Percentiles rank a stretch among this genome's conserved stretches.
Evolutionary conservation across 441 rosid genomes (phyloP).

Genomic region (Pelargonium fulgidum): DNA sequence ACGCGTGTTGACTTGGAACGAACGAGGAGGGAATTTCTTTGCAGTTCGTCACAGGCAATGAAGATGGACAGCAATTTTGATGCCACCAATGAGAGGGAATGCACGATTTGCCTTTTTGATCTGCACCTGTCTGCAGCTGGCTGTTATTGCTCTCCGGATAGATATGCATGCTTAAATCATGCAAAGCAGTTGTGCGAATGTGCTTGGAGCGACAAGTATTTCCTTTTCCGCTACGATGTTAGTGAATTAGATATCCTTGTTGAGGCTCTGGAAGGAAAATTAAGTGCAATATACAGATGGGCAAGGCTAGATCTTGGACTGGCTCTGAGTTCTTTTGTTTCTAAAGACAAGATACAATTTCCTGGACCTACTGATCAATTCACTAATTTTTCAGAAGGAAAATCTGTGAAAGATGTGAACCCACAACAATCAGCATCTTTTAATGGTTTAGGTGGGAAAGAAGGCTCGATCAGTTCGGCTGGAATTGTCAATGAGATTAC

Average conservation of each 20-base stretch:
- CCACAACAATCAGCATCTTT: slow-evolving; percentile 30
- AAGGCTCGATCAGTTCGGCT: slow-evolving; percentile 27
- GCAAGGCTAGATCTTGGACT: slow-evolving; percentile 92
- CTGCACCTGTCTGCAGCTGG: slow-evolving; percentile 98
- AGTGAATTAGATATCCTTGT: slow-evolving; percentile 78
- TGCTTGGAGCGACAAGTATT: slow-evolving; percentile 56
- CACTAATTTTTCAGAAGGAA: slow-evolving; percentile 34
- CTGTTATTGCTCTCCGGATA: slow-evolving; percentile 88
- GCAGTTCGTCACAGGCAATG: slow-evolving; percentile 54
- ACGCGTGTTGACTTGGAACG: slow-evolving; percentile 80
- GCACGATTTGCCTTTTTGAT: slow-evolving; percentile 80
- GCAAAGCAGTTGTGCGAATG: slow-evolving; percentile 84
- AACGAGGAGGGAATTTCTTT: slow-evolving; percentile 52
- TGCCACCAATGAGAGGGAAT: slow-evolving; percentile 87
- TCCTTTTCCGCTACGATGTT: slow-evolving; percentile 79
- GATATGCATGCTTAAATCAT: slow-evolving; percentile 84
- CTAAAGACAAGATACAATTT: slow-evolving; percentile 37
- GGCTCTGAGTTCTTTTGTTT: slow-evolving; percentile 53
- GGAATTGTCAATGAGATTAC: slow-evolving; percentile 21
- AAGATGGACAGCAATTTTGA: slow-evolving; percentile 92
- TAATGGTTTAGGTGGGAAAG: slow-evolving; percentile 34
- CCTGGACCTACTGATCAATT: slow-evolving; percentile 24
- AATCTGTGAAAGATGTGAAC: slow-evolving; percentile 27
- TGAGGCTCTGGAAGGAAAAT: slow-evolving; percentile 95
- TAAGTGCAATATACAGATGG: slow-evolving; percentile 95